Evolutionary conservation across 495 filamentous ascomycete genomes (phyloP).

Genomic region (Hamigera avellanea): DNA sequence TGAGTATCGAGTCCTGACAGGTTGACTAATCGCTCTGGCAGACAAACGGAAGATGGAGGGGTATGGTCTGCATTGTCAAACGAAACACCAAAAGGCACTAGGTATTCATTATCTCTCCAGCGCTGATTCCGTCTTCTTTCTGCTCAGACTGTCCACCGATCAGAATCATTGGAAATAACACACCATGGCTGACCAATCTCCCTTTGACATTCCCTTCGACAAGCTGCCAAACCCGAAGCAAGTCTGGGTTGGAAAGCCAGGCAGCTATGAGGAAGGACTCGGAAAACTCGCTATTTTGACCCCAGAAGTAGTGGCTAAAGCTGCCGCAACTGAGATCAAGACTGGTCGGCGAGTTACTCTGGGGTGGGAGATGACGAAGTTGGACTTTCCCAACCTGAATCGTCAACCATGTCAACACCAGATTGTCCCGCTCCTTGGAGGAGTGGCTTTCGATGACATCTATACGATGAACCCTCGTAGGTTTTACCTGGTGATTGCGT

Average conservation of each 20-base stretch:
- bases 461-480: slow-evolving; percentile 54
- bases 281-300: slow-evolving; percentile 32
- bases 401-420: slow-evolving; percentile 28
- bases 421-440: slow-evolving; percentile 28
- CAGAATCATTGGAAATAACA: no score
- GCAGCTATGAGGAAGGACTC: slow-evolving; percentile 30
- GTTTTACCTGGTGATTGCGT: slow-evolving; percentile 2
- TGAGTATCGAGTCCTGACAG: no score
- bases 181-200: no score
- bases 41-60: no score
- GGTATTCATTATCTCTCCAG: no score
- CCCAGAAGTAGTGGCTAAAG: slow-evolving; percentile 26
- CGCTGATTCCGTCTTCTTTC: no score
- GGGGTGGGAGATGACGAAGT: slow-evolving; percentile 33
- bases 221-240: slow-evolving; percentile 30
- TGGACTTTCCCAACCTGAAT: slow-evolving; percentile 33
- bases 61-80: no score
- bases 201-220: slow-evolving; percentile 24
- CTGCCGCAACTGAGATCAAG: slow-evolving; percentile 24
- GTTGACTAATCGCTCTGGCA: no score
- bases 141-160: no score
- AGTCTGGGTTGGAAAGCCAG: slow-evolving; percentile 31
- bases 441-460: slow-evolving; percentile 47
- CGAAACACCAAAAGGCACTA: no score
- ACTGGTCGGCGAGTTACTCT: slow-evolving; percentile 28